phyloP scores from a whole-genome alignment of 768 basidiomycete genomes.

The Filobasidium floriforme region DNA sequence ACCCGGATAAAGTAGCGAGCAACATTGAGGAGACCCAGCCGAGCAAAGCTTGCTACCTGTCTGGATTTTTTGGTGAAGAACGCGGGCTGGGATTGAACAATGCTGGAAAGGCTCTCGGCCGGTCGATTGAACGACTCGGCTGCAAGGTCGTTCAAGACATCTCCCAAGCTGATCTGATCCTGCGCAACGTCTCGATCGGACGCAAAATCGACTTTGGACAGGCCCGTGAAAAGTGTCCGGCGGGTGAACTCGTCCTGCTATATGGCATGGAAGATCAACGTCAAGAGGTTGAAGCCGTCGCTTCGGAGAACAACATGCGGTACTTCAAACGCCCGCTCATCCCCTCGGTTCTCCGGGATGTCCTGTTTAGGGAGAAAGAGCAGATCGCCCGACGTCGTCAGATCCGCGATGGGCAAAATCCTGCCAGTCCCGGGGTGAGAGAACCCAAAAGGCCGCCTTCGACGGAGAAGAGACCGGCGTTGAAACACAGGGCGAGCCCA shows the following conservation, averaged over 20 bases:
- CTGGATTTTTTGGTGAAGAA: conserved; percentile 26
- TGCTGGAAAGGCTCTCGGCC: conserved; percentile 24
- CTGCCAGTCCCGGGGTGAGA: background rate
- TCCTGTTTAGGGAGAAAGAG: conserved; percentile 21
- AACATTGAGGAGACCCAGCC: background rate
- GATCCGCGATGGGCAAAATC: background rate
- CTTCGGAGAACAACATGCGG: conserved; percentile 22
- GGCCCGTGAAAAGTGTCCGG: conserved; percentile 8
- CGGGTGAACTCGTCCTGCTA: conserved; percentile 33
- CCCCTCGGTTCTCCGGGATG: conserved; percentile 33
- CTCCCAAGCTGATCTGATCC: conserved; percentile 32
- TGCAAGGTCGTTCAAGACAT: conserved; percentile 26
- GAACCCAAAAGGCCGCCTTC: background rate
- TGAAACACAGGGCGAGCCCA: background rate
- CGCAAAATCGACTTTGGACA: conserved; percentile 13
- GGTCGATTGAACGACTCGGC: conserved; percentile 31
- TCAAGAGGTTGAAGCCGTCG: conserved; percentile 16
- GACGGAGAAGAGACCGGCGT: background rate
- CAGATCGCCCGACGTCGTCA: background rate
- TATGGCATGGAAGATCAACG: conserved; percentile 28
- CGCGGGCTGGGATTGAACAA: conserved; percentile 12
- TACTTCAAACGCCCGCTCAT: conserved; percentile 33
- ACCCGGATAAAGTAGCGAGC: conserved; percentile 4
- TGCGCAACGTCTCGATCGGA: conserved; percentile 32
- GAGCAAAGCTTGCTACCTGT: conserved; percentile 28